Evolutionary conservation across 495 filamentous ascomycete species (phyloP).

Genomic region (Penicillium coprophilum): DNA sequence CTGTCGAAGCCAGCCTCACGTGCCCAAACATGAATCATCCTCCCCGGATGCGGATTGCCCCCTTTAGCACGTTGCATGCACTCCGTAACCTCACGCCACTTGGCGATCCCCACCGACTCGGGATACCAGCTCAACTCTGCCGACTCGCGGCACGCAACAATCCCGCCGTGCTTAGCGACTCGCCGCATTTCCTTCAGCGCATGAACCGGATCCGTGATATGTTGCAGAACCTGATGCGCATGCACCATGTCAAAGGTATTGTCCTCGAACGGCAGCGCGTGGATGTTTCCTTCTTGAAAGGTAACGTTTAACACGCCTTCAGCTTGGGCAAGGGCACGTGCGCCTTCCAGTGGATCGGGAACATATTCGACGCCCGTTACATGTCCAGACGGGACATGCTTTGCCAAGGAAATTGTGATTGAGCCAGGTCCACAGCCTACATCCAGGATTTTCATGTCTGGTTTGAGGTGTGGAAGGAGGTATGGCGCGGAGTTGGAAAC

Average conservation of each 20-base stretch:
- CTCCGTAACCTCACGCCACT: conserved; percentile 41
- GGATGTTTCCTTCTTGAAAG: conserved; percentile 51
- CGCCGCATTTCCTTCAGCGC: conserved; percentile 53
- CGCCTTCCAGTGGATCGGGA: conserved; percentile 40
- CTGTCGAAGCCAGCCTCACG: conserved; percentile 45
- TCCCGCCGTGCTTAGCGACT: conserved; percentile 50
- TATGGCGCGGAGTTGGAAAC: conserved; percentile 51
- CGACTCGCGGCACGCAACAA: conserved; percentile 52
- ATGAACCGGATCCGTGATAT: conserved; percentile 47
- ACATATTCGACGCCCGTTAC: conserved; percentile 49
- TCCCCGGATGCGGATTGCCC: conserved; percentile 49
- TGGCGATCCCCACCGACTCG: conserved; percentile 37
- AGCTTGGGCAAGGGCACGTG: conserved; percentile 37
- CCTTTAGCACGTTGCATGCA: conserved; percentile 37
- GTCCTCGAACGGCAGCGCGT: conserved; percentile 46
- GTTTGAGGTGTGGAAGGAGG: conserved; percentile 49
- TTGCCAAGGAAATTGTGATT: conserved; percentile 56
- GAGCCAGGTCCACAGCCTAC: conserved; percentile 60
- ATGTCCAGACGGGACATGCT: conserved; percentile 44
- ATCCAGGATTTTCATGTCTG: conserved; percentile 51
- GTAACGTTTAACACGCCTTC: conserved; percentile 45
- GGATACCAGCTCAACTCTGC: conserved; percentile 51
- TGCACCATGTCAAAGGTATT: conserved; percentile 60
- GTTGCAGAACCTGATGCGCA: conserved; percentile 56
- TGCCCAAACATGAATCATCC: conserved; percentile 50